phyloP scores from a whole-genome alignment of 192 early-diverging fungal genomes.

The Rhizophagus prolifer region DNA sequence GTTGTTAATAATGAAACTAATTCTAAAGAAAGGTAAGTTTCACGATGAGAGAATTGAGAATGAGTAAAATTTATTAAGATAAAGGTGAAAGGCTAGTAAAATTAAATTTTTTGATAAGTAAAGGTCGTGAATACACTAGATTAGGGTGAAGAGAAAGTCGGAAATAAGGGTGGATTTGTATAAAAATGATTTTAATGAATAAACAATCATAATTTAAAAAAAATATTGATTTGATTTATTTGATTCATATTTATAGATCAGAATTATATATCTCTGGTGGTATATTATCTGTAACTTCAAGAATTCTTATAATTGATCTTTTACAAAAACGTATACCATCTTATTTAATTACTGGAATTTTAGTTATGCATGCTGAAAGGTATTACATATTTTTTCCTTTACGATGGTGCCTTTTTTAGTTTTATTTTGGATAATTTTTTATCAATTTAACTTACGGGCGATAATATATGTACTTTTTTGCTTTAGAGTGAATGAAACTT shows the following conservation, averaged over 20 bases:
- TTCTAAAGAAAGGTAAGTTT: conserved; percentile 54
- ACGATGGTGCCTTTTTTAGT: too few species aligned
- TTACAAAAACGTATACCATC: conserved; percentile 75
- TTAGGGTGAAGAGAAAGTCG: too few species aligned
- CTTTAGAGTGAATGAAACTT: conserved; percentile 66
- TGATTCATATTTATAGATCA: conserved; percentile 27
- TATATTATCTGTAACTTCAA: conserved; percentile 80
- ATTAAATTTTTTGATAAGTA: too few species aligned
- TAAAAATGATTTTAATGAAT: too few species aligned
- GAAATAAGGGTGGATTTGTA: too few species aligned
- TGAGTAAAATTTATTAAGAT: background rate
- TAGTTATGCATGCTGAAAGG: conserved; percentile 87
- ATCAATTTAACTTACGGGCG: too few species aligned
- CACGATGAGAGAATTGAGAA: background rate
- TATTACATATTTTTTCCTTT: conserved; percentile 18
- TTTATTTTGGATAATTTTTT: too few species aligned
- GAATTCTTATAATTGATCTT: conserved; percentile 89
- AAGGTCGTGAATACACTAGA: too few species aligned
- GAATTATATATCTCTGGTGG: conserved; percentile 81
- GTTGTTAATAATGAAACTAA: conserved; percentile 58
- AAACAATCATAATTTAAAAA: too few species aligned
- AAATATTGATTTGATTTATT: too few species aligned
- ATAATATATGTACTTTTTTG: too few species aligned
- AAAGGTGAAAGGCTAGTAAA: too few species aligned
- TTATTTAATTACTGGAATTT: conserved; percentile 75